Conservation (phyloP, 768 basidiomycete species). For the Kwoniella mangroviensis region DNA sequence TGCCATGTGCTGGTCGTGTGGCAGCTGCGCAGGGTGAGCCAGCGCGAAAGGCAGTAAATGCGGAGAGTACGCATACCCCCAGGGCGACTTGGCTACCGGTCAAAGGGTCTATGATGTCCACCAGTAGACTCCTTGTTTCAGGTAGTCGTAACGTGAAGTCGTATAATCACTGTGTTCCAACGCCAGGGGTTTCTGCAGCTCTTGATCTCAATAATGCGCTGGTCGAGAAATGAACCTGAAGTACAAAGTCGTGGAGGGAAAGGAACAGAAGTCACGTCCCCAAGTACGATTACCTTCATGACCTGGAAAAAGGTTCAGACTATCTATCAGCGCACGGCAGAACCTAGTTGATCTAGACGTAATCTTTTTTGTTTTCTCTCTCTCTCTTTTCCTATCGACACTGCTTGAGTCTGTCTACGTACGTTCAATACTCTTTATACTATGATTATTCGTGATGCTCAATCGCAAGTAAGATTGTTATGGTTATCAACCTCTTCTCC, state of each 20-base stretch:
- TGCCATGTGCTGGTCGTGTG: too few species aligned
- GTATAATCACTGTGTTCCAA: not conserved
- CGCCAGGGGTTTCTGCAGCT: conserved; percentile 1
- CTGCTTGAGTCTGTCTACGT: not conserved
- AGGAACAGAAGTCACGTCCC: not conserved
- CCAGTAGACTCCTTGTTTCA: too few species aligned
- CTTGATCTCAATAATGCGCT: not conserved
- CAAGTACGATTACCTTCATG: not conserved
- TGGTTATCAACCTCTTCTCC: not conserved
- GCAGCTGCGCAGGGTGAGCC: not conserved
- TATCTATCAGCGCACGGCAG: not conserved
- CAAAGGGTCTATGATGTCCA: too few species aligned
- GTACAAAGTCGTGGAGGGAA: not conserved
- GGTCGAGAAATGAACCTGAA: conserved; percentile 1
- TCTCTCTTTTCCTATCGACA: not conserved
- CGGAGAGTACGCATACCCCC: not conserved
- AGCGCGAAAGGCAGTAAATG: not conserved
- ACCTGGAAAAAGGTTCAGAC: not conserved
- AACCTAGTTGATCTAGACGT: not conserved
- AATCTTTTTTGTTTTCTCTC: not conserved
- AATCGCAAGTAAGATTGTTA: not conserved
- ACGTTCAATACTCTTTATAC: too few species aligned
- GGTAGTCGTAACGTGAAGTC: not conserved
- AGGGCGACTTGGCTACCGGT: not conserved
- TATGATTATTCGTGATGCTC: not conserved